Conservation (phyloP, 768 basidiomycete genomes). For the Boletus subparvulus region DNA sequence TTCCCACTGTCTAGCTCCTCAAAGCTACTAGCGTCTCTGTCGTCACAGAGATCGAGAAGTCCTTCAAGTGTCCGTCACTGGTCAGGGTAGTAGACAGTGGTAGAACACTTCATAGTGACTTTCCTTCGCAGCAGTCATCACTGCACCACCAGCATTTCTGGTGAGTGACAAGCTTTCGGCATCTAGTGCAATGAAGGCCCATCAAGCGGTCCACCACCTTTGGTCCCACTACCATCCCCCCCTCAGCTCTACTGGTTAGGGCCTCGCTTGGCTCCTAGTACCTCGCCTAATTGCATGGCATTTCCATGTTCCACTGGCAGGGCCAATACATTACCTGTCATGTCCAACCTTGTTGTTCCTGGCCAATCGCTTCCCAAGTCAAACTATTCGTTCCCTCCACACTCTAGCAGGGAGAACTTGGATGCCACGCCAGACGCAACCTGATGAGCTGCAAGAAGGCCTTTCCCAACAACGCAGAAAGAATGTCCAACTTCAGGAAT, state of each 20-base stretch:
- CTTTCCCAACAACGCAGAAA: constrained; percentile 48
- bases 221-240: constrained; percentile 48
- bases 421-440: constrained; percentile 35
- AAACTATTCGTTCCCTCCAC: constrained; percentile 26
- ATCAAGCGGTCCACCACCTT: constrained; percentile 36
- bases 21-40: constrained; percentile 15
- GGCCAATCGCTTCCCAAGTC: constrained; percentile 15
- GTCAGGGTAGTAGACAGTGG: constrained; percentile 11
- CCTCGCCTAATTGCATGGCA: constrained; percentile 21
- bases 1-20: too few relatives aligned
- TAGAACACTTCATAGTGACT: constrained; percentile 4
- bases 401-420: constrained; percentile 25
- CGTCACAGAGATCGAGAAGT: constrained; percentile 25
- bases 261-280: constrained; percentile 15
- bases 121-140: constrained; percentile 18
- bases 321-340: constrained; percentile 30
- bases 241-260: constrained; percentile 4
- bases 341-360: constrained; percentile 29
- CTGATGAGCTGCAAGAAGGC: constrained; percentile 51
- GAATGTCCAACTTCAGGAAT: constrained; percentile 52
- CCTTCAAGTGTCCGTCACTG: constrained; percentile 8
- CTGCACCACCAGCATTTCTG: constrained; percentile 26
- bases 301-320: constrained; percentile 28
- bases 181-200: constrained; percentile 7
- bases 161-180: constrained; percentile 26